A percentile compares a stretch with the other conserved stretches of the same genome.
Conservation (phyloP, 1,284 basidiomycete genomes). For the Fomitopsis schrenkii region DNA sequence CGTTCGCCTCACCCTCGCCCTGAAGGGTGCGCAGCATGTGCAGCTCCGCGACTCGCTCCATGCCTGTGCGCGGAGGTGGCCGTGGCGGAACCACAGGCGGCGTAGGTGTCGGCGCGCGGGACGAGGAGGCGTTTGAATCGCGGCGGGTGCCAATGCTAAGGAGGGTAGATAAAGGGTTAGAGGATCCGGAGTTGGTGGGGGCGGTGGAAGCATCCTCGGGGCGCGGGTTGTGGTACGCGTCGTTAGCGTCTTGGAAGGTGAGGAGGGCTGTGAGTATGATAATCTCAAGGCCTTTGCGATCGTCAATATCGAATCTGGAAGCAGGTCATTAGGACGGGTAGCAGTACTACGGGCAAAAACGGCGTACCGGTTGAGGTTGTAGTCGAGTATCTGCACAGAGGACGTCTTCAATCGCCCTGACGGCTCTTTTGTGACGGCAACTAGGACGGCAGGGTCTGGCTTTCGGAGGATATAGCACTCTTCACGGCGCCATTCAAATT, state of each 20-base stretch:
- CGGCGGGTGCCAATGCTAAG: conserved; percentile 5
- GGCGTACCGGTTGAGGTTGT: conserved; percentile 71
- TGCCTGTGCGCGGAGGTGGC: conserved; percentile 57
- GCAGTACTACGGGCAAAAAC: too few relatives aligned
- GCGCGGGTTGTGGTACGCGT: conserved; percentile 43
- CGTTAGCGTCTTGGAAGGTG: conserved; percentile 72
- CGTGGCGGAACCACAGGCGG: conserved; percentile 52
- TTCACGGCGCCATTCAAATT: conserved; percentile 81
- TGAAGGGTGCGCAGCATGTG: conserved; percentile 44
- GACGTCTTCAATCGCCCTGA: conserved; percentile 60
- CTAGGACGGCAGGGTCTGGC: conserved; percentile 79
- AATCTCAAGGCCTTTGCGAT: conserved; percentile 81
- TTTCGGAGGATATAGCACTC: conserved; percentile 79
- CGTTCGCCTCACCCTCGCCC: conserved; percentile 60
- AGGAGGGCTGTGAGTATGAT: conserved; percentile 71
- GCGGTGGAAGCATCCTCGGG: conserved; percentile 13
- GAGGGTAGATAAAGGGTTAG: conserved; percentile 10
- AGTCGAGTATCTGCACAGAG: conserved; percentile 80
- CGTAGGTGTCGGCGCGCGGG: conserved; percentile 1
- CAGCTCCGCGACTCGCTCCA: conserved; percentile 64
- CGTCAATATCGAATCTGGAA: conserved; percentile 74
- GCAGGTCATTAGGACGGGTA: conserved; percentile 51
- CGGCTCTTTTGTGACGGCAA: conserved; percentile 75
- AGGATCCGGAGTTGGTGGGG: conserved; percentile 10
- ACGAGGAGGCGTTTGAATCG: conserved; percentile 2